Base-by-base conservation (phyloP, 1,139 yeast species). In the Candida albicans region DNA sequence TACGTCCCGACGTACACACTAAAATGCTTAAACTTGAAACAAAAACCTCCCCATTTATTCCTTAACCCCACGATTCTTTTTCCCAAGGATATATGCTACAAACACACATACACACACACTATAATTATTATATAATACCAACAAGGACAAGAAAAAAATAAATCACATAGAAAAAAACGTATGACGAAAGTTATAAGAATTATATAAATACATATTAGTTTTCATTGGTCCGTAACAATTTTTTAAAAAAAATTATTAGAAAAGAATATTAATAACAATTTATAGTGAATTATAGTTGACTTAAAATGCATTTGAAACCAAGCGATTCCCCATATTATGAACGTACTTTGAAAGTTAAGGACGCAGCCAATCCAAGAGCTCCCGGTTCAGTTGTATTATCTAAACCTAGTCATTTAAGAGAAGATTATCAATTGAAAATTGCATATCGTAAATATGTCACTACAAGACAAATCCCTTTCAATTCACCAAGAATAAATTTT, bases 401-500 rank as follows among this genome's bases (percentile, higher is more conserved):
- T 5, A 18, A 39, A 14, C 54, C 54, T n/a, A 62, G 73, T 7
- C 35, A 60, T 1, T 42, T 56, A 10, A 48, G 54, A 8, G 58
- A 59, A n/a, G 73, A 70, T 38, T 47, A 51, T 38, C 52, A 54
- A 26, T 57, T 73, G 42, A 56, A 64, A 44, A 29, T 72, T 2
- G 76, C 60, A 8, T 73, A 73, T 54, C 52, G 65, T 50, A 66
- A 67, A 52, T 70, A 60, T 52, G 54, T 58, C 39, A 52, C 63
- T 15, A 59, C 61, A 6, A 40, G 40, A 25, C 31, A 34, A 12
- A 50, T 18, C 28, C 50, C 37, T 41, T 52, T 61, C 1, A 43
- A 45, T 5, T 60, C 57, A 15, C 58, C 56, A 31, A 49, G 64
- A n/a, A 53, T 82, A 45, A 84, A 84, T 57, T 56, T 85, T 38